Conservation (phyloP, 306 rosid species). For the Malus asiatica region DNA sequence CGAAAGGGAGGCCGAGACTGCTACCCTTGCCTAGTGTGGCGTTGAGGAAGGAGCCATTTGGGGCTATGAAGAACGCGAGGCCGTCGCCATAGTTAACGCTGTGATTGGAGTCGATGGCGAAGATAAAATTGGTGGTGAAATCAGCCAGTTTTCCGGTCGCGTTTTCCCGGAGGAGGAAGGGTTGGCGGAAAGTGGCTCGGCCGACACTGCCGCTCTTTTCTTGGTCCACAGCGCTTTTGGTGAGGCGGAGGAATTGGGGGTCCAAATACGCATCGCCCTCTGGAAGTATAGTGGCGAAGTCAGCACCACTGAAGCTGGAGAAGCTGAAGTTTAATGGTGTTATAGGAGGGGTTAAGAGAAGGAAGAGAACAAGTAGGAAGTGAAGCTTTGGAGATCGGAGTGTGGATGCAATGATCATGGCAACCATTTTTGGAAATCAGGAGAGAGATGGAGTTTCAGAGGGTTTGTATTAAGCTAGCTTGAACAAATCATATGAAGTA, state of each 20-base stretch:
- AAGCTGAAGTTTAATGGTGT: not conserved
- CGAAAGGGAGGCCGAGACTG: not conserved
- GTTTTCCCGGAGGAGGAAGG: not conserved
- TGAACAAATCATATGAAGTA: too few species aligned
- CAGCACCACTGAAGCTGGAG: not conserved
- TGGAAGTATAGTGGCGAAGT: fast-evolving
- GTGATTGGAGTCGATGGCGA: not conserved
- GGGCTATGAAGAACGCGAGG: not conserved
- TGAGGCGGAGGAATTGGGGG: not conserved
- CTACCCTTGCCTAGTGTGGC: not conserved
- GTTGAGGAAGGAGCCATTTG: not conserved
- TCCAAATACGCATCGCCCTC: not conserved
- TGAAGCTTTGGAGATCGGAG: too few species aligned
- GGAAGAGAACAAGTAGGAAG: not conserved
- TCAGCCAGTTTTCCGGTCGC: not conserved
- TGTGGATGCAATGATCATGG: too few species aligned
- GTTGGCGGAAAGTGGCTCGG: not conserved
- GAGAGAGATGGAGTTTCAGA: not conserved
- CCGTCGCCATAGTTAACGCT: fast-evolving
- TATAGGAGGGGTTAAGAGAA: not conserved
- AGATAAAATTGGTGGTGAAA: not conserved
- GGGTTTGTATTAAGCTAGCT: too few species aligned
- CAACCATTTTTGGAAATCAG: not conserved
- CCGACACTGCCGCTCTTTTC: fast-evolving
- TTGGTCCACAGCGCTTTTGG: not conserved